These are phyloP conservation scores for Phialophora expanda DNA, from an alignment of 2,329 filamentous ascomycete species.

Conservation along the genomic window DNA sequence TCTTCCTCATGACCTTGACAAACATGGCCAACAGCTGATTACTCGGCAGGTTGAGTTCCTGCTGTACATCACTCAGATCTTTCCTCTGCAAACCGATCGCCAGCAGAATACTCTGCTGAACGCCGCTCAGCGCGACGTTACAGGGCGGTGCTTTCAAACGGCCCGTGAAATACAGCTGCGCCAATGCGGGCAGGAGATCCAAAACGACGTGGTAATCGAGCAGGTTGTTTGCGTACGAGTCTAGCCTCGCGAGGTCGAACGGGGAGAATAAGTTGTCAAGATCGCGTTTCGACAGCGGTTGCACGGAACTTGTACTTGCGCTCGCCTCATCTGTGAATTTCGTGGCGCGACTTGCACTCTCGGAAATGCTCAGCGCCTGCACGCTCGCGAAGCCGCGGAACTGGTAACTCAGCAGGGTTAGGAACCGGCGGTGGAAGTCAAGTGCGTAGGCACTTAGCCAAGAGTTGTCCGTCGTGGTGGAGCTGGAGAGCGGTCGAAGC, in stretches of 20 bases:
- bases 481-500: constrained; percentile 74
- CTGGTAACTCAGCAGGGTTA: constrained; percentile 86
- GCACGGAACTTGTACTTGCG: constrained; percentile 64
- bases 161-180: constrained; percentile 82
- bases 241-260: constrained; percentile 92
- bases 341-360: constrained; percentile 68
- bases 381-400: constrained; percentile 82
- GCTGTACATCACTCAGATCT: constrained; percentile 77
- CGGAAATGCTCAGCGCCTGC: constrained; percentile 83
- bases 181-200: constrained; percentile 84
- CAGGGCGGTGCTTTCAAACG: constrained; percentile 60
- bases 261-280: constrained; percentile 81
- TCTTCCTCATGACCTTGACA: constrained; percentile 91
- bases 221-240: constrained; percentile 95
- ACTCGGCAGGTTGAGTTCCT: constrained; percentile 74
- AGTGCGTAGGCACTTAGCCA: constrained; percentile 91
- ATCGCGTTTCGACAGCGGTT: constrained; percentile 70
- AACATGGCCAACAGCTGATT: constrained; percentile 94
- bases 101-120: constrained; percentile 87
- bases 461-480: constrained; percentile 65
- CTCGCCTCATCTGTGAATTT: constrained; percentile 41
- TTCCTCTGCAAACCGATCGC: constrained; percentile 91
- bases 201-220: constrained; percentile 97
- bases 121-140: constrained; percentile 73
- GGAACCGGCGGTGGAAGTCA: constrained; percentile 94